phyloP scores from a whole-genome alignment of 768 basidiomycete species.

The Serendipita sp. region DNA sequence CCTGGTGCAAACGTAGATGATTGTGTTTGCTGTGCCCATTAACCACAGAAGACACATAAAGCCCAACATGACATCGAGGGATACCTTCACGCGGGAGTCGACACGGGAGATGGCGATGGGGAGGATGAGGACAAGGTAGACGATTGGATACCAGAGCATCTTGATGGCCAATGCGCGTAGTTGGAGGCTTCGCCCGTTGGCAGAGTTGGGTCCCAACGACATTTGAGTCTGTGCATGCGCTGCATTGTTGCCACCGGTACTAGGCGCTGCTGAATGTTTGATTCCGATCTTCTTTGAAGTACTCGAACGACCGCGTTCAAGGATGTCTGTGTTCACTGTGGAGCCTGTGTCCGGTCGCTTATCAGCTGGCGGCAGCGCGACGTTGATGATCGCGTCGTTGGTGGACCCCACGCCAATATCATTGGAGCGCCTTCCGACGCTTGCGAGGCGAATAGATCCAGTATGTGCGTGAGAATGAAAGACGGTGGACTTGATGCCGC shows the following conservation, averaged over 20 bases:
- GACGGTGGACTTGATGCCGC: neutral
- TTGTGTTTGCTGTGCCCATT: conserved; percentile 3
- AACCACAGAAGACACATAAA: conserved; percentile 5
- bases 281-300: neutral
- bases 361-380: neutral
- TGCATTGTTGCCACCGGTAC: neutral
- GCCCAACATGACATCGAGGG: neutral
- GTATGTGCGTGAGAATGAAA: no score
- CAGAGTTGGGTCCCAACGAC: neutral
- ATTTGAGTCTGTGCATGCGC: neutral
- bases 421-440: neutral
- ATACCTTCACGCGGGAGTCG: neutral
- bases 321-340: neutral
- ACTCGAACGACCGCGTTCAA: neutral
- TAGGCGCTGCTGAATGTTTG: neutral
- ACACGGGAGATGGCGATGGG: conserved; percentile 7
- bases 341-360: neutral
- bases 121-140: conserved; percentile 8
- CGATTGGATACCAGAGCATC: conserved; percentile 9
- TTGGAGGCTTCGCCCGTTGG: neutral
- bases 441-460: neutral
- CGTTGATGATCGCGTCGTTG: neutral
- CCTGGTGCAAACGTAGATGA: conserved; percentile 2
- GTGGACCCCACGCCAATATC: neutral
- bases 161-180: neutral